Percentiles rank a stretch among this genome's conserved stretches.
Conservation (phyloP, 2,329 filamentous ascomycete genomes). For the Fonsecaea nubica region DNA sequence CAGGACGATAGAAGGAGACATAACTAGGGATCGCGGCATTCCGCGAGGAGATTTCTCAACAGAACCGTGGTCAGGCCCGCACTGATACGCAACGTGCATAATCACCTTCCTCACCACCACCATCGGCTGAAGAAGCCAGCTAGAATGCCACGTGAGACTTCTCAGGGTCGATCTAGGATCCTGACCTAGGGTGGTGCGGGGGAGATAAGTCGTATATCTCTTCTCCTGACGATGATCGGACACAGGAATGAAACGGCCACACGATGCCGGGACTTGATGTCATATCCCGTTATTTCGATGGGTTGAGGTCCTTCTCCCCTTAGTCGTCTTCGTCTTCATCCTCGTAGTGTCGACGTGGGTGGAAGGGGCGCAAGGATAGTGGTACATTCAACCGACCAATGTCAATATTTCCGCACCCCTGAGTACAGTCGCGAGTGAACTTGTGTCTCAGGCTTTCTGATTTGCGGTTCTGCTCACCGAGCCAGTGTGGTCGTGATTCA, state of each 20-base stretch:
- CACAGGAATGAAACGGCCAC: too few relatives aligned
- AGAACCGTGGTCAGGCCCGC: conserved; percentile 11
- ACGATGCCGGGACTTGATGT: not conserved
- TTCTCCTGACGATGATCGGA: too few relatives aligned
- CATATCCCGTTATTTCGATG: not conserved
- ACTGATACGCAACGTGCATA: conserved; percentile 10
- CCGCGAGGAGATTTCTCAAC: not conserved
- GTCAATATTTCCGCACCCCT: not conserved
- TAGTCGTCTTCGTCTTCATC: not conserved
- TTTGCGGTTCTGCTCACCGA: too few relatives aligned
- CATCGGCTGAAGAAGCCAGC: not conserved
- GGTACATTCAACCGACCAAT: not conserved
- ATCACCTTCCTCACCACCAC: not conserved
- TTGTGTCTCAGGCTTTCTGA: not conserved
- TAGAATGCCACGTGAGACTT: not conserved
- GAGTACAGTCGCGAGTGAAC: not conserved
- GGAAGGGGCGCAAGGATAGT: not conserved
- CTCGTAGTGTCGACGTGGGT: not conserved
- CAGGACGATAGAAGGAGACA: too few relatives aligned
- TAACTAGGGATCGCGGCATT: not conserved
- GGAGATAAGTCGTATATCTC: too few relatives aligned
- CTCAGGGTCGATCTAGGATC: not conserved
- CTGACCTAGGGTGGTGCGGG: too few relatives aligned
- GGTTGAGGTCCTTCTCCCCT: not conserved
- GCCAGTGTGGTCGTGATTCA: not conserved